Evolutionary conservation across 257 asterid species (phyloP), one percentile per base, ranked within the genome.

Genomic region (Ocimum tenuiflorum): DNA sequence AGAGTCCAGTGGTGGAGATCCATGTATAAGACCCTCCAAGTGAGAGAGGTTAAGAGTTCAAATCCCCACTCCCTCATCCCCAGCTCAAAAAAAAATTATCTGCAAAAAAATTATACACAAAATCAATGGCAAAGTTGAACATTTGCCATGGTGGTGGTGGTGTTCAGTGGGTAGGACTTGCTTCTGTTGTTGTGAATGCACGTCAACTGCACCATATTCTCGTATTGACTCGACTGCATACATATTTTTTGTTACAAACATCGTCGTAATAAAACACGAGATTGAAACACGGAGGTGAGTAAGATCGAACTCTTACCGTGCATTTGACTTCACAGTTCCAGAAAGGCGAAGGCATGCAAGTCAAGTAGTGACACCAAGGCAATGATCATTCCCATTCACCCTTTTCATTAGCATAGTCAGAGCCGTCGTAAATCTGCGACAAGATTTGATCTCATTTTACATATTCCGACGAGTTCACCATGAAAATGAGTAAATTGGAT

Each of bases 351-450:
- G 99, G 97, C 6, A 89, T 70, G 66, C 99, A 92, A 45, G 94
- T 86, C 68, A 92, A 50, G 53, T 84, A 89, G 68, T 86, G 99
- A 53, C 99, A 92, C 97, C 97, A 92, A 18, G 85, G 59, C 97
- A 92, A 47, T 92, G 83, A 6, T 82, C 88, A 22, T 89, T 87
- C 70, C 97, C 99, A 62, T 92, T 84, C 15, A 83, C 75, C 13
- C 96, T 95, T 22, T 54, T 36, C 19, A 82, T 66, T 12, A 89
- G 86, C 67, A 82, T 41, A 35, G 36, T 58, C 23, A 83, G 15
- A n/a, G 91, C 91, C 12, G 48, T 14, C 0, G 62, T 4, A 12
- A 89, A 82, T 60, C 99, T 92, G 80, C 52, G 63, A 24, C 3
- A 24, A n/a, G n/a, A n/a, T n/a, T n/a, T n/a, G n/a, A n/a, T n/a